Base-by-base conservation (phyloP, 495 filamentous ascomycete species). In the Penicillium cataractarum region DNA sequence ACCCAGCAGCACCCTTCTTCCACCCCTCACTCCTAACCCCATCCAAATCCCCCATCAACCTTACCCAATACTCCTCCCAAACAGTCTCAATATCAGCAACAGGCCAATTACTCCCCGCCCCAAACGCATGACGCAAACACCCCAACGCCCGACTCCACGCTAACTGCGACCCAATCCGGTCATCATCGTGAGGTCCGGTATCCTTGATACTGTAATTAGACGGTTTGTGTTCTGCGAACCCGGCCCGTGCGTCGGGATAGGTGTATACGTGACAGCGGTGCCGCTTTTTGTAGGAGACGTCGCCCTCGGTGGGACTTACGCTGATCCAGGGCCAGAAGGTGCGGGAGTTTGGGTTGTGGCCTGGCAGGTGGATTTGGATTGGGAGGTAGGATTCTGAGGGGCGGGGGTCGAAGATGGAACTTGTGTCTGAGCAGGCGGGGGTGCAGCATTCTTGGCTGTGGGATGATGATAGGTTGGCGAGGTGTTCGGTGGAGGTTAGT, bases 71-170 rank as follows among this genome's bases (percentile, higher is more conserved):
- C 50, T 80, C 71, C 55, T 91, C 88, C 75, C 87, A 82, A 3
- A 85, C 75, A 5, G 69, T 76, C 65, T 91, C 88, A 21, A 89
- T 70, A 60, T 86, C 84, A 2, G 78, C 79, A 44, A 86, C 82
- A 10, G 79, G 75, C 65, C 76, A 77, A 3, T 65, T 63, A n/a
- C 70, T 61, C 2, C 66, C 69, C n/a, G 69, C 69, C 53, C 80
- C 77, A 65, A 92, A 90, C 1, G 83, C 87, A 39, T 80, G 80
- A 29, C 80, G 71, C 48, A 86, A 54, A 40, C 76, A 71, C 0
- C 76, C 79, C 40, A 89, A 65, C 0, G 76, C 76, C 21, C 87
- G 76, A 37, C 79, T 82, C 79, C 84, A 88, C 1, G 87, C 83
- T 21, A 89, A 60, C 17, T 71, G 66, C 5, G 83, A 75, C 24